Base-by-base conservation (phyloP, 495 filamentous ascomycete species). In the Parachaetomium inaequale region DNA sequence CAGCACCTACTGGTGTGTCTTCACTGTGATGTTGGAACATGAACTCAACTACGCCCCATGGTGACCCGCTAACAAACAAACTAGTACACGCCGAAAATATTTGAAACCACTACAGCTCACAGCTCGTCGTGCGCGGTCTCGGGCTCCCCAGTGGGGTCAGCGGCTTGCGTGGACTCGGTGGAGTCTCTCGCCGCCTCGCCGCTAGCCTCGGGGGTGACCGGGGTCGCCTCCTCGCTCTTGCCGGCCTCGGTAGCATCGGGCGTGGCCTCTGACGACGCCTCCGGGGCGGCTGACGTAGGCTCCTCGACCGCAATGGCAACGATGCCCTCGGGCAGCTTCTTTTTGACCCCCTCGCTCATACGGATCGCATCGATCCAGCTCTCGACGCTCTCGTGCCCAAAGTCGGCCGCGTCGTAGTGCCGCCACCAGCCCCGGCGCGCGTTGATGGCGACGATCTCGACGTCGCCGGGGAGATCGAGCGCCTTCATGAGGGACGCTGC, bases 321-420 rank as follows among this genome's bases (percentile, higher is more conserved):
- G 42, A 96, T 64, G 11, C 83, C 86, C 49, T 88, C 89, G 5
- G 93, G 92, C 43, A 98, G 67, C 77, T 87, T 90, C 72, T 87
- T 82, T 81, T 93, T 96, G 23, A 81, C 72, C 7, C 88, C 88
- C 66, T 96, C 95, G 49, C 92, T 91, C 70, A 98, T 78, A 26
- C 89, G 84, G 64, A 97, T 91, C 3, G 82, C 83, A 72, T 98
- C 94, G 63, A 98, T 81, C 92, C 92, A 98, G 56, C 79, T 77
- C 73, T 96, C 91, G 38, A 98, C 75, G 11, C 81, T 80, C 34
- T 79, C 79, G 32, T 81, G 70, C 12, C 78, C 79, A 62, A 85
- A 90, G 25, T 86, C 82, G 17, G 70, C 75, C 5, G 78, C 75
- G 38, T 80, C 75, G 66, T 88, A 95, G 40, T 81, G 84, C 63